Evolutionary conservation across 2,329 filamentous ascomycete genomes (phyloP).

Genomic region (Curvularia sp.): DNA sequence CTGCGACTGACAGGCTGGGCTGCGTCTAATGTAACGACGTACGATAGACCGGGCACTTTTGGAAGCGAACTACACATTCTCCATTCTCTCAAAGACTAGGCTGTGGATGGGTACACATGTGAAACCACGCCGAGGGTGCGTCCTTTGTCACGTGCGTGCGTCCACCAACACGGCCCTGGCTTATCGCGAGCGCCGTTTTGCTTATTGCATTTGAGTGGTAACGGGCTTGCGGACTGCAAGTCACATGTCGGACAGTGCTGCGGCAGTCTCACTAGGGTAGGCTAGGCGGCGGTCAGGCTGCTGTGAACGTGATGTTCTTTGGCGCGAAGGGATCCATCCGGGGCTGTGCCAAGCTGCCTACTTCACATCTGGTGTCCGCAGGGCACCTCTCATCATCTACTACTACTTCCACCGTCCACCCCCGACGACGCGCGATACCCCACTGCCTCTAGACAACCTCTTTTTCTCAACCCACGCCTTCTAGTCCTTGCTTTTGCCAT

Average conservation of each 20-base stretch:
- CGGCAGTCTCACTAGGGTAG: conserved; percentile 10
- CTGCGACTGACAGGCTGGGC: conserved; percentile 23
- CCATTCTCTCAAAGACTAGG: conserved; percentile 24
- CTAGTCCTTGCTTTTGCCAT: conserved; percentile 18
- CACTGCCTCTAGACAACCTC: conserved; percentile 21
- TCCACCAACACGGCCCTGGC: not conserved
- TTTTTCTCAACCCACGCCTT: conserved; percentile 16
- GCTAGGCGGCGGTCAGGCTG: conserved; percentile 25
- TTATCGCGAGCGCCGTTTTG: conserved; percentile 2
- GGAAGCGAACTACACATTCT: conserved; percentile 33
- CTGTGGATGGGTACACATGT: not conserved
- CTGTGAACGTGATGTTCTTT: conserved; percentile 32
- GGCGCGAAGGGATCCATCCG: conserved; percentile 18
- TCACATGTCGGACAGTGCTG: conserved; percentile 24
- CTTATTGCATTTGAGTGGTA: conserved; percentile 3
- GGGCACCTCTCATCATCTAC: conserved; percentile 22
- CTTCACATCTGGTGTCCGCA: conserved; percentile 31
- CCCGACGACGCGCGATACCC: conserved; percentile 34
- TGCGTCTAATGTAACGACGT: conserved; percentile 28
- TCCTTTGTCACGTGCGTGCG: conserved; percentile 17
- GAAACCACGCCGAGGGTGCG: conserved; percentile 2
- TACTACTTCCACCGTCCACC: conserved; percentile 29
- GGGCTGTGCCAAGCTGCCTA: conserved; percentile 20
- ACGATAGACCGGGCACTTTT: conserved; percentile 15
- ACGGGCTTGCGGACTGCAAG: not conserved